Evolutionary conservation across 306 rosid species (phyloP).

Genomic region (Crataegus laevigata): DNA sequence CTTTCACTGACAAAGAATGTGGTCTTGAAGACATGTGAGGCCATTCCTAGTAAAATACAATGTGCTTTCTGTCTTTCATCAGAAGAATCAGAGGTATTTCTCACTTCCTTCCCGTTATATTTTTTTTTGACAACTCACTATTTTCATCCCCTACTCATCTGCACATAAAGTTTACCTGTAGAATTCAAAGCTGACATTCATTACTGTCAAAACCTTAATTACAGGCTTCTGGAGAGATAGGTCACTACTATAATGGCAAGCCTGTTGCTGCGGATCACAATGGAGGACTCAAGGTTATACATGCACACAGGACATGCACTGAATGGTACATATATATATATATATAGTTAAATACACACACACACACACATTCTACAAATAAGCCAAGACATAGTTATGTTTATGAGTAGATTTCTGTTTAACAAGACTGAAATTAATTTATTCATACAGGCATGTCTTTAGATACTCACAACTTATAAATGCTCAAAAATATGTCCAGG

Average conservation of each 20-base stretch:
- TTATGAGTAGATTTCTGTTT: background rate
- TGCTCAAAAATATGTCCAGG: conserved; percentile 40
- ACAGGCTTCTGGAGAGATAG: conserved; percentile 70
- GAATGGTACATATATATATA: conserved; percentile 48
- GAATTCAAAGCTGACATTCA: background rate
- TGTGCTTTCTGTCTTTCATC: conserved; percentile 80
- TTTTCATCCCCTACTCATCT: background rate
- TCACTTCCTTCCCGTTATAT: background rate
- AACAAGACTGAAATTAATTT: background rate
- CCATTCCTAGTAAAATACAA: conserved; percentile 17
- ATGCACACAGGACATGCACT: conserved; percentile 77
- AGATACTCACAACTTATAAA: background rate
- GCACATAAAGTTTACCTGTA: background rate
- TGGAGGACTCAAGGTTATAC: conserved; percentile 55
- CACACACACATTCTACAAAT: background rate
- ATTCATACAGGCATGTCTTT: background rate
- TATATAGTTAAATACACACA: too few relatives aligned
- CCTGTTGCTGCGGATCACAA: conserved; percentile 47
- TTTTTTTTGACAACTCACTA: background rate
- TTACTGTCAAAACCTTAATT: conserved; percentile 7
- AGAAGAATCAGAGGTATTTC: conserved; percentile 73
- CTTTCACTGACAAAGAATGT: conserved; percentile 20
- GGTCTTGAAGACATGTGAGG: conserved; percentile 45
- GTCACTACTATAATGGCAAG: conserved; percentile 57
- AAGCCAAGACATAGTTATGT: background rate